phyloP scores from a whole-genome alignment of 129 eudicot genomes.

The Chrysanthemum lavandulifolium region DNA sequence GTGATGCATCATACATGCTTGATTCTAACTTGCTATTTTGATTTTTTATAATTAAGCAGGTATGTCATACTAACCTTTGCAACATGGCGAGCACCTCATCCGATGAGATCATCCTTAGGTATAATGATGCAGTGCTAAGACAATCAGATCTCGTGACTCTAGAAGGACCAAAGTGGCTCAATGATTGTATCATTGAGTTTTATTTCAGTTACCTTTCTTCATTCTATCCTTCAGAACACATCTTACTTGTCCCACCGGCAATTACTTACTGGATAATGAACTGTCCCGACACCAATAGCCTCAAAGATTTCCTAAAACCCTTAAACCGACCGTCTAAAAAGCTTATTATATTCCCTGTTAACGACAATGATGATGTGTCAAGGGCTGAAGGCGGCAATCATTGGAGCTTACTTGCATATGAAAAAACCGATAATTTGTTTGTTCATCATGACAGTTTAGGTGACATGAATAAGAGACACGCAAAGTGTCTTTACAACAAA shows the following conservation, averaged over 20 bases:
- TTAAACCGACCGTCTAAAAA: constrained; percentile 47
- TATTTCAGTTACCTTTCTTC: constrained; percentile 71
- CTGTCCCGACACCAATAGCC: constrained; percentile 59
- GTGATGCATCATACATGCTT: too few species aligned
- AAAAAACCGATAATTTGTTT: constrained; percentile 43
- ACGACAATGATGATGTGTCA: constrained; percentile 53
- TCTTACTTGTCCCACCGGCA: constrained; percentile 70
- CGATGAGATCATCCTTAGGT: constrained; percentile 67
- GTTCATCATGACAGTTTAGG: constrained; percentile 83
- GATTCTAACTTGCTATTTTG: too few species aligned
- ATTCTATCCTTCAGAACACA: constrained; percentile 50
- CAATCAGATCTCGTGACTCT: constrained; percentile 66
- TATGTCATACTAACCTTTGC: too few species aligned
- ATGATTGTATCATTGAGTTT: constrained; percentile 81
- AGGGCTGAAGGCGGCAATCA: constrained; percentile 71
- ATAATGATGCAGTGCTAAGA: constrained; percentile 68
- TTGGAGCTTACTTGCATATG: constrained; percentile 84
- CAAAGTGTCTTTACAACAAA: constrained; percentile 48
- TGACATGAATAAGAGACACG: constrained; percentile 36
- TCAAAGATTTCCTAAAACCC: constrained; percentile 58
- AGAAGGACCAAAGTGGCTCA: constrained; percentile 58
- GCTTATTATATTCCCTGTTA: constrained; percentile 70
- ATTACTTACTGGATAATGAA: constrained; percentile 75
- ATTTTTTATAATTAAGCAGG: too few species aligned
- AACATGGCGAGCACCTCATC: constrained; percentile 40